phyloP scores from a whole-genome alignment of 2,329 filamentous ascomycete genomes.

The Cladophialophora yegresii region DNA sequence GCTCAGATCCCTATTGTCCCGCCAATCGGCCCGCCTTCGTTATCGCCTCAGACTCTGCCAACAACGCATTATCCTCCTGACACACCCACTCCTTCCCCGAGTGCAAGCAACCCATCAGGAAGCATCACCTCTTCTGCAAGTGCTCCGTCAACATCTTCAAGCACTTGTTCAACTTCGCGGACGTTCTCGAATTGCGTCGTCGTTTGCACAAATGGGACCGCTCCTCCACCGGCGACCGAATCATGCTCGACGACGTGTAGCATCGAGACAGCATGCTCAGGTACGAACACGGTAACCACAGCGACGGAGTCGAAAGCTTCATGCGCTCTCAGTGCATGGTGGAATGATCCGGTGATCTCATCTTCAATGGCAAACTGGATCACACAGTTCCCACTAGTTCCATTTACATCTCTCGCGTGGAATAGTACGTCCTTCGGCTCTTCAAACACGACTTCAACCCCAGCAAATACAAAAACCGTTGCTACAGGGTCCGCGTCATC shows the following conservation, averaged over 20 bases:
- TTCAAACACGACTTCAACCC: background rate
- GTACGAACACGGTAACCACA: background rate
- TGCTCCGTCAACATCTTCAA: constrained; percentile 4
- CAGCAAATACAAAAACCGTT: background rate
- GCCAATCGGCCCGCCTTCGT: constrained; percentile 5
- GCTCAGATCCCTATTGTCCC: constrained; percentile 6
- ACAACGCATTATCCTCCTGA: constrained; percentile 1
- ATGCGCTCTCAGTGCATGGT: constrained; percentile 9
- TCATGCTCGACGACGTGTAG: constrained; percentile 8
- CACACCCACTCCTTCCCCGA: background rate
- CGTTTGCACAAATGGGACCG: constrained; percentile 2
- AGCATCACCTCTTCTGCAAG: background rate
- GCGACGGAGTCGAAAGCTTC: background rate
- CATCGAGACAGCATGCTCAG: constrained; percentile 4
- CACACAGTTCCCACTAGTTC: constrained; percentile 7
- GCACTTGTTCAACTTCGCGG: constrained; percentile 5
- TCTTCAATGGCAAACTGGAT: constrained; percentile 11
- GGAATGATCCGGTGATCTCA: constrained; percentile 14
- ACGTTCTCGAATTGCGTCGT: constrained; percentile 3
- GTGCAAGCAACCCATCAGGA: background rate
- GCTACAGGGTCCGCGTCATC: background rate
- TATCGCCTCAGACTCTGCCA: background rate
- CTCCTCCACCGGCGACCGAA: background rate
- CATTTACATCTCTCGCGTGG: background rate
- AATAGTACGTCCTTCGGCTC: background rate